Percentiles rank a stretch among this genome's conserved stretches.
Evolutionary conservation across 495 filamentous ascomycete species (phyloP).

Genomic region (Hypoxylon cercidicola): DNA sequence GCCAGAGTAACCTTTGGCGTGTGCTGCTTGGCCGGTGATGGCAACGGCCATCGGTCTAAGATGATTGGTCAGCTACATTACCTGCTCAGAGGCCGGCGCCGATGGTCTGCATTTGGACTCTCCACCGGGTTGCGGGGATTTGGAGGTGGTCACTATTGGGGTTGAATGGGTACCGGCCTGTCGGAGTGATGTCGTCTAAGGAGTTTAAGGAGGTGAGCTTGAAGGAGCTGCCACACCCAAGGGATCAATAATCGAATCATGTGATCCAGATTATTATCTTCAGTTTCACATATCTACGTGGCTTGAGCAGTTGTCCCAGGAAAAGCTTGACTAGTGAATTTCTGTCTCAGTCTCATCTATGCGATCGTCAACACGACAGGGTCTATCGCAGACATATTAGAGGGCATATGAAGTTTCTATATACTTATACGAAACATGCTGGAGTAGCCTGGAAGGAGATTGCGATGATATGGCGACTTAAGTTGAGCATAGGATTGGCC

Average conservation of each 20-base stretch:
- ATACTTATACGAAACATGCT: no score
- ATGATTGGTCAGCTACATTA: constrained; percentile 8
- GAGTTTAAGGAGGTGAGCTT: constrained; percentile 2
- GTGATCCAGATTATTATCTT: no score
- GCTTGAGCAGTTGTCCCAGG: no score
- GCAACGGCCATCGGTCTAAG: constrained; percentile 2
- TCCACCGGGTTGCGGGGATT: background rate
- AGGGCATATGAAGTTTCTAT: no score
- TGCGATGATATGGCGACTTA: no score
- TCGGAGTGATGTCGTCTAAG: constrained; percentile 20
- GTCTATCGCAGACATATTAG: no score
- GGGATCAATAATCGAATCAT: background rate
- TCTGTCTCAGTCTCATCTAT: no score
- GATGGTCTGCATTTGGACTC: constrained; percentile 16
- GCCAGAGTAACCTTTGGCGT: constrained; percentile 2
- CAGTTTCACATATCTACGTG: no score
- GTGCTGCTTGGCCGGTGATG: background rate
- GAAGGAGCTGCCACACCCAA: background rate
- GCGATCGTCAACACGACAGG: no score
- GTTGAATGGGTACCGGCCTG: constrained; percentile 3
- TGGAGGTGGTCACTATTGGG: background rate
- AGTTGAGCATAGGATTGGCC: no score
- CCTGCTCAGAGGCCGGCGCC: background rate
- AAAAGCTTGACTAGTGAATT: no score
- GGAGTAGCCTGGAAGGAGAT: no score